Base-by-base conservation (phyloP, 345 rosid genomes). In the Lepidium aucheri region DNA sequence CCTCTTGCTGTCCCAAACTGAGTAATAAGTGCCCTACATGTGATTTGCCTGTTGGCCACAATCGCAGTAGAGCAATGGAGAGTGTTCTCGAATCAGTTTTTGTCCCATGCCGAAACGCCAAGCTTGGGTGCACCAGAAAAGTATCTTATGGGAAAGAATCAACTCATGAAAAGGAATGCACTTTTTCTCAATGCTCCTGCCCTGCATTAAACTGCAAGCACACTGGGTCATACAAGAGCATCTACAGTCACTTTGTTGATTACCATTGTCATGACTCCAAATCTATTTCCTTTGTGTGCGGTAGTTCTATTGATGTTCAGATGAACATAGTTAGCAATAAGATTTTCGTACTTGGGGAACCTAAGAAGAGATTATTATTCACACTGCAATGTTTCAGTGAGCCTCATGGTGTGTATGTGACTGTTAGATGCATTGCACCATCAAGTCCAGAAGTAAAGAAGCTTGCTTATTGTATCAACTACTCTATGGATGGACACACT, bases 11-110 rank as follows among this genome's bases (percentile, higher is more conserved):
- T 71, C 16, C 5, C 26, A 74, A 80, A 66, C 42, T 83, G 65
- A 18, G 30, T 36, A 74, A 83, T 24, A 83, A 61, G 72, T 85
- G 86, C 5, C 78, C 80, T 4, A 32, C 65, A 7, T 83, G 88
- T 66, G 49, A 67, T 24, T 28, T 20, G 43, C 84, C 76, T 10
- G 65, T 81, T 14, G 81, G 90, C 8, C 64, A 76, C 56, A 76
- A 22, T 51, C 79, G 90, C 5, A 77, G 83, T 63, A 72, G 80
- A 53, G 84, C 81, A 11, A 74, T 79, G 43, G 90, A 83, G 70
- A 79, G 73, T 51, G 73, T 79, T 50, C 32, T 80, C 9, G 82
- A 77, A 64, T 73, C 86, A 15, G 57, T 71, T 35, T 49, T 53
- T 64, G 14, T 71, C 26, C 17, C 60, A 3, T 85, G 90, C 82